Percentiles rank a stretch among this genome's conserved stretches.
phyloP scores from a whole-genome alignment of 352 stramenopile genomes.

The Thraustochytrium striatum region DNA sequence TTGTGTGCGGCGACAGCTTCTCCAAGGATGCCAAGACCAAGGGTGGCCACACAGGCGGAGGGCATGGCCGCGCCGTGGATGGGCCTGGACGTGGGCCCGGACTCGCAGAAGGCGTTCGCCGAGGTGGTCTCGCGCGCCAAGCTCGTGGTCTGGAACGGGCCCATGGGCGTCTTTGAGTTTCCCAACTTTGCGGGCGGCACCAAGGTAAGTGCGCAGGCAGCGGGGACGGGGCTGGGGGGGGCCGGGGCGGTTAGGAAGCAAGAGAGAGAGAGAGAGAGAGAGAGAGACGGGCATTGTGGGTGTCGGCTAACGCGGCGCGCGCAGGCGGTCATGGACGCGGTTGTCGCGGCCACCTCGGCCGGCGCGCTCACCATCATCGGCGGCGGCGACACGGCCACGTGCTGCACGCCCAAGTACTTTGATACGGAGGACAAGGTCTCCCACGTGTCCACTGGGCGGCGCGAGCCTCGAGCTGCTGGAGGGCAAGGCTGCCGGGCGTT shows the following conservation, averaged over 20 bases:
- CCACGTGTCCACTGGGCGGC: constrained; percentile 93
- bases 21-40: constrained; percentile 80
- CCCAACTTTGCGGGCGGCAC: constrained; percentile 81
- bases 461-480: constrained; percentile 97
- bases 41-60: constrained; percentile 72
- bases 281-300: no score
- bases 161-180: constrained; percentile 99
- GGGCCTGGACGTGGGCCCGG: constrained; percentile 95
- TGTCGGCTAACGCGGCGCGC: no score
- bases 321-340: constrained; percentile 57
- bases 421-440: constrained; percentile 74
- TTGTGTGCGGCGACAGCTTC: constrained; percentile 97
- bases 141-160: constrained; percentile 99
- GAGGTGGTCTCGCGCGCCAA: constrained; percentile 74
- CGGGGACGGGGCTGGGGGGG: no score
- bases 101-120: constrained; percentile 76
- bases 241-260: no score
- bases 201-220: constrained; percentile 47
- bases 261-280: no score
- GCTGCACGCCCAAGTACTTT: constrained; percentile 63
- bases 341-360: constrained; percentile 86
- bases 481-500: constrained; percentile 96
- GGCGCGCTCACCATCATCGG: constrained; percentile 96
- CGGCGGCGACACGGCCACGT: constrained; percentile 91
- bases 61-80: constrained; percentile 94